These are phyloP conservation scores for Neocucurbitaria cava DNA, from an alignment of 2,329 filamentous ascomycete genomes.

Conservation along the genomic window DNA sequence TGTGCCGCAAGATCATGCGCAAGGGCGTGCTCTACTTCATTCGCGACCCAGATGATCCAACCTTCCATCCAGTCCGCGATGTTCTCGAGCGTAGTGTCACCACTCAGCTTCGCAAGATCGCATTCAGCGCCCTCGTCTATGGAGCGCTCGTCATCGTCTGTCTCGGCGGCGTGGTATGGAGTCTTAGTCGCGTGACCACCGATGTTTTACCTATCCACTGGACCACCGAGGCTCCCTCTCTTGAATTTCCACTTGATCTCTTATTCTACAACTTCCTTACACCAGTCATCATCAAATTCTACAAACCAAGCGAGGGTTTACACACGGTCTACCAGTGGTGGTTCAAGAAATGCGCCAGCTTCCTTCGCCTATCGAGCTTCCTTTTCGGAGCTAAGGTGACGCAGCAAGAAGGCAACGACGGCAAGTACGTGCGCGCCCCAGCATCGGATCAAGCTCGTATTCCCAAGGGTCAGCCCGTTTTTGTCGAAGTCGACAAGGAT, in stretches of 20 bases:
- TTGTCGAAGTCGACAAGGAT: constrained; percentile 74
- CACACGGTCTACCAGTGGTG: constrained; percentile 93
- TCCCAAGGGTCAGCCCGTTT: constrained; percentile 81
- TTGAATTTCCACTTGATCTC: constrained; percentile 93
- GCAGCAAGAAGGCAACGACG: constrained; percentile 85
- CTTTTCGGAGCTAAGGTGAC: constrained; percentile 82
- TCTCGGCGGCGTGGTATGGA: constrained; percentile 94
- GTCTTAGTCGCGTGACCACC: constrained; percentile 71
- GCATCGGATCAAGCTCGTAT: constrained; percentile 95
- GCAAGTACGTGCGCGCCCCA: constrained; percentile 87
- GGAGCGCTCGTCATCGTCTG: constrained; percentile 91
- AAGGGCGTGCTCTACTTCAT: constrained; percentile 97
- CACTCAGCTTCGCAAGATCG: constrained; percentile 93
- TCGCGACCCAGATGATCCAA: constrained; percentile 95
- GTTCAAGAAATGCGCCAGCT: constrained; percentile 85
- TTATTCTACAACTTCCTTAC: constrained; percentile 97
- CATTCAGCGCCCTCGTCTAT: constrained; percentile 95
- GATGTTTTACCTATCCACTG: constrained; percentile 89
- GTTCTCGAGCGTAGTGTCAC: constrained; percentile 91
- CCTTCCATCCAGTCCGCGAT: constrained; percentile 96
- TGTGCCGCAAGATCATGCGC: constrained; percentile 98
- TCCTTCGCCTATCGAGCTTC: constrained; percentile 85
- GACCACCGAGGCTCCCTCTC: constrained; percentile 87
- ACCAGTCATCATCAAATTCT: constrained; percentile 81
- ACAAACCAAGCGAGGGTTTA: constrained; percentile 84